Evolutionary conservation across 306 rosid genomes (phyloP), one percentile per base, ranked within the genome.

Genomic region (Pueraria montana): DNA sequence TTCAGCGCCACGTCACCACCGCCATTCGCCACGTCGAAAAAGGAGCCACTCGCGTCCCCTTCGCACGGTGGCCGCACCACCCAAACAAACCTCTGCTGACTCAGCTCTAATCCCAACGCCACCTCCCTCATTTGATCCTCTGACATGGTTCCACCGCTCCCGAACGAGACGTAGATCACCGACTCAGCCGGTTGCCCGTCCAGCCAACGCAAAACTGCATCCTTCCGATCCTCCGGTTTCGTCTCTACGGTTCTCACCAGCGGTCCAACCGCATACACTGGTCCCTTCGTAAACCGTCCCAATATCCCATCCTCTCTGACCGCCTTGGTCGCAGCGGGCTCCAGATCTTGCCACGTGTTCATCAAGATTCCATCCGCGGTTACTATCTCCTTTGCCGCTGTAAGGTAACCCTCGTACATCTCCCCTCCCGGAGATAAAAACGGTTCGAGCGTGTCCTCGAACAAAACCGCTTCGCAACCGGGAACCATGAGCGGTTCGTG

Each of bases 91-190:
- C 94, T 80, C 23, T 90, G 93, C 45, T 36, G 69, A 52, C 96
- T 94, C 72, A 91, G 18, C 86, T 94, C 98, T 71, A 94, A 83
- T 0, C 96, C 98, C 83, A 80, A 89, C 1, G 97, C 98, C 32
- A 92, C n/a, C 59, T 94, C 93, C 1, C 24, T 83, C 69, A 83
- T 87, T 46, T 94, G 98, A 21, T 59, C 81, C 36, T 5, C 50
- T 0, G 90, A 68, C 55, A 94, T 17, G 0, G 90, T 86, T 17
- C 96, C 98, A 0, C 97, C 97, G 2, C 96, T 94, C 32, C 98
- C 96, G 21, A 94, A 90, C 0, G 92, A 91, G 21, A 94, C 84
- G 12, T 83, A 90, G 0, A 94, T 11, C 32, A 92, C 94, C 0
- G 98, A 92, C 45, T 89, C 87, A 2, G 1, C 34, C 2, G 89